Evolutionary conservation across 2,329 filamentous ascomycete species (phyloP), one percentile per base, ranked within the genome.

Genomic region (Dendrostoma leiphaemia): DNA sequence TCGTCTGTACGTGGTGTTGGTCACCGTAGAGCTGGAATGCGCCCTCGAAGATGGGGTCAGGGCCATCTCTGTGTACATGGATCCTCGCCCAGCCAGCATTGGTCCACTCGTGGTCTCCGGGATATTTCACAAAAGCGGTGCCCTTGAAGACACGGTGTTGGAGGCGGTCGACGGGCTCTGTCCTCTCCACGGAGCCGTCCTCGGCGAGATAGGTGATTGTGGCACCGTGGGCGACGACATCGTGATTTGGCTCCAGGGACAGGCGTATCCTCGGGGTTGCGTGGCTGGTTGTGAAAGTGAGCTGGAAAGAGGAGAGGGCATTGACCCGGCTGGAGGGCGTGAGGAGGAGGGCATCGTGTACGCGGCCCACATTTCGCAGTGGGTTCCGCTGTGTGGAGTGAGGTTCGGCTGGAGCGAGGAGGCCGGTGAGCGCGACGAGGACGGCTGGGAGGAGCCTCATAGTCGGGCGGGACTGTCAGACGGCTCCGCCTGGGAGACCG

Each of bases 41-140:
- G 50, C 94, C 94, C 70, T 97, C 90, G 62, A 99, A 99, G 28
- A 96, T 71, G 21, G 94, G 94, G 15, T 81, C 67, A 38, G 76
- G 70, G 2, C 94, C 94, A 72, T 99, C 94, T 59, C 79, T 78
- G 62, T 84, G 81, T 10, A 99, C 76, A 45, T 86, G 84, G 58
- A 97, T 84, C 54, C 94, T 82, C 40, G 93, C 90, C 90, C 90
- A 97, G 41, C 94, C 94, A 15, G 86, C 88, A 60, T 87, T 84
- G 52, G 84, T 84, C 90, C 91, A 97, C 60, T 84, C 81, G 8
- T 71, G 64, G 24, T 81, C 77, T 48, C 79, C 80, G 6, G 78
- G 74, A 21, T 81, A 80, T 58, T 85, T 81, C 44, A 91, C 71
- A 76, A 88, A 95, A 2, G 90, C 81, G 24, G 83, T 79, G 34